Base-by-base conservation (phyloP, 106 monocot genomes). In the Dendrobium chrysotoxum region DNA sequence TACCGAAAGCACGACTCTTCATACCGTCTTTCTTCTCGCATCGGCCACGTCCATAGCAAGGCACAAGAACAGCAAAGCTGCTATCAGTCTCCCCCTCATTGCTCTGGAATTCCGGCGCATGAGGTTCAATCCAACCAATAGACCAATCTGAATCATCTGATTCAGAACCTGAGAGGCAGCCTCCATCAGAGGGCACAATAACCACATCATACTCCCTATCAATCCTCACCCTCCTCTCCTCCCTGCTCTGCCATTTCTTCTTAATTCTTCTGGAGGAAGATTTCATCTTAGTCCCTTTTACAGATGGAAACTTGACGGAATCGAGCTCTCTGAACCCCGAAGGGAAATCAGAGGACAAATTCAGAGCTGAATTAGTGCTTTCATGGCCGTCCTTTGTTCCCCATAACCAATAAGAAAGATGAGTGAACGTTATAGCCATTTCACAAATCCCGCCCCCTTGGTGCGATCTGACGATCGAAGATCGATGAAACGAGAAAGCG, bases 91-190 rank as follows among this genome's bases (percentile, higher is more conserved):
- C 82, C n/a, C 73, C 40, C 1, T 38, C 73, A 41, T 28, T 28
- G n/a, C 78, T 73, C 44, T 83, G 83, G 79, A 92, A 92, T 10
- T 89, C 92, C 20, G 92, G 54, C 5, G 84, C 86, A 28, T 91
- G 94, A 4, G 91, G 92, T 50, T 94, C 94, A 79, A 85, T 66
- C 94, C 94, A 94, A 23, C 94, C 94, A 30, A 94, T 90, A 1
- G 94, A 92, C 92, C 92, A 94, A 81, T 94, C 94, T 0, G 92
- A 90, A 81, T 86, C 94, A 58, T 90, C 94, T 7, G 92, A 90
- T 46, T 94, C 93, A 12, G 89, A 91, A 23, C 85, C 94, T 1
- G 94, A 94, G 80, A 91, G 30, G 74, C 87, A 87, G 9, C 79
- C 91, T 5, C 91, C 91, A 78, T 94, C 91, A 18, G 91, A 85